A percentile compares a stretch with the other conserved stretches of the same genome.
Conservation (phyloP, 2,329 filamentous ascomycete species). For the Emmonsiellopsis sp. region DNA sequence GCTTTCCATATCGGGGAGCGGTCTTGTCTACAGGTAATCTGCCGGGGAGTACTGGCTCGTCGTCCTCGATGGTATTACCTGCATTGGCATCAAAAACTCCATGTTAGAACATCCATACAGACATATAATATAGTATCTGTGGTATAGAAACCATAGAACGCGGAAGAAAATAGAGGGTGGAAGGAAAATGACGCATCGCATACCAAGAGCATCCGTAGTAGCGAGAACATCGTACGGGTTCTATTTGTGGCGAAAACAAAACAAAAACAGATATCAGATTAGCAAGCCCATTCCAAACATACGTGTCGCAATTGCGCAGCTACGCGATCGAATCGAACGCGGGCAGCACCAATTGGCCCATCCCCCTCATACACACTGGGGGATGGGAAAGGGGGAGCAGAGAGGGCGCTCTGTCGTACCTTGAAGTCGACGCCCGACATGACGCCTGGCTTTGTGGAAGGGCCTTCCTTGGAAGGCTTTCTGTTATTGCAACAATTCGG, state of each 20-base stretch:
- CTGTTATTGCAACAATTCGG: conserved; percentile 39
- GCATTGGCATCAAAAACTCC: conserved; percentile 12
- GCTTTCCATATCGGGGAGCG: conserved; percentile 67
- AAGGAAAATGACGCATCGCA: conserved; percentile 16
- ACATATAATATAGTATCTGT: no score
- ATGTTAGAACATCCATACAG: conserved; percentile 16
- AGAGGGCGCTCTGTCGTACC: conserved; percentile 27
- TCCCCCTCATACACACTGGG: conserved; percentile 8
- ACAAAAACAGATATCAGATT: conserved; percentile 20
- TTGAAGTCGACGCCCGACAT: conserved; percentile 45
- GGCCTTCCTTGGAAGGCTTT: conserved; percentile 43
- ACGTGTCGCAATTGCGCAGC: background rate
- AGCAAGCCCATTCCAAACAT: background rate
- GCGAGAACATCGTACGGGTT: conserved; percentile 91
- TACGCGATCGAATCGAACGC: background rate
- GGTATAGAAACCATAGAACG: no score
- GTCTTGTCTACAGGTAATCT: conserved; percentile 78
- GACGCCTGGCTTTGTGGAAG: conserved; percentile 36
- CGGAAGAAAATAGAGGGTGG: conserved; percentile 14
- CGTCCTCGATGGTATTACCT: conserved; percentile 62
- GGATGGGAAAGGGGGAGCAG: background rate
- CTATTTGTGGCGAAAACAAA: conserved; percentile 39
- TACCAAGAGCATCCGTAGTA: conserved; percentile 50
- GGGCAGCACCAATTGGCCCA: background rate
- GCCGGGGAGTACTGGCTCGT: conserved; percentile 64